These are phyloP conservation scores for Pulveroboletus frians DNA, from an alignment of 768 basidiomycete species.

Conservation along the genomic window DNA sequence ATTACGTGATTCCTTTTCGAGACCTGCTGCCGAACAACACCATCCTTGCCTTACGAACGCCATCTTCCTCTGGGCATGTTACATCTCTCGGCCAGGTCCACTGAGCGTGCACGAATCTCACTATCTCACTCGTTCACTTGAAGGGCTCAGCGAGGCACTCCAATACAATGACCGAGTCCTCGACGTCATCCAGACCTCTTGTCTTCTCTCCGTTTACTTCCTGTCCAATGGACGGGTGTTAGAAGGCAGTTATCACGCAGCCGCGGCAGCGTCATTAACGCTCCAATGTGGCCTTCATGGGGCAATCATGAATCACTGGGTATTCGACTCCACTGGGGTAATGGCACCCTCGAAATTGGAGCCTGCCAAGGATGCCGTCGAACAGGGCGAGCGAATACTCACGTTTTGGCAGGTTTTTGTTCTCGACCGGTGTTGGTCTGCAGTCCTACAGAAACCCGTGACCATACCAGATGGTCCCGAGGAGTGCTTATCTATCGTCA, in stretches of 20 bases:
- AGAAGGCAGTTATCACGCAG: conserved; percentile 77
- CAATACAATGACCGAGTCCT: conserved; percentile 49
- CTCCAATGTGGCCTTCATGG: conserved; percentile 69
- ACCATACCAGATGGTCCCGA: conserved; percentile 61
- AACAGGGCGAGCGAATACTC: conserved; percentile 66
- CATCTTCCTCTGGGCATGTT: conserved; percentile 81
- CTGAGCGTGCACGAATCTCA: conserved; percentile 68
- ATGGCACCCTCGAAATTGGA: conserved; percentile 43
- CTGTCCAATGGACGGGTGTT: conserved; percentile 68
- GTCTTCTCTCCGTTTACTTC: conserved; percentile 71
- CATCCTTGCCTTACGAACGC: conserved; percentile 77
- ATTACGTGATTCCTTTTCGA: conserved; percentile 55
- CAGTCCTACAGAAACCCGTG: conserved; percentile 61
- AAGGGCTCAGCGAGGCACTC: conserved; percentile 59
- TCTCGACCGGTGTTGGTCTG: conserved; percentile 78
- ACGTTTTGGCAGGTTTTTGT: conserved; percentile 84
- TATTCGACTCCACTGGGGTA: conserved; percentile 33
- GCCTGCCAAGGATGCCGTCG: conserved; percentile 52
- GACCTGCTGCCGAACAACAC: conserved; percentile 53
- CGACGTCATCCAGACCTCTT: conserved; percentile 74
- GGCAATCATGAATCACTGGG: conserved; percentile 30
- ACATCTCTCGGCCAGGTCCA: conserved; percentile 66
- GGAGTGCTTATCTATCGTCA: conserved; percentile 53
- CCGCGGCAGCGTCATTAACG: conserved; percentile 67
- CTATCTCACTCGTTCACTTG: conserved; percentile 61